Base-by-base conservation (phyloP, 1,284 basidiomycete genomes). In the Fomes fomentarius region DNA sequence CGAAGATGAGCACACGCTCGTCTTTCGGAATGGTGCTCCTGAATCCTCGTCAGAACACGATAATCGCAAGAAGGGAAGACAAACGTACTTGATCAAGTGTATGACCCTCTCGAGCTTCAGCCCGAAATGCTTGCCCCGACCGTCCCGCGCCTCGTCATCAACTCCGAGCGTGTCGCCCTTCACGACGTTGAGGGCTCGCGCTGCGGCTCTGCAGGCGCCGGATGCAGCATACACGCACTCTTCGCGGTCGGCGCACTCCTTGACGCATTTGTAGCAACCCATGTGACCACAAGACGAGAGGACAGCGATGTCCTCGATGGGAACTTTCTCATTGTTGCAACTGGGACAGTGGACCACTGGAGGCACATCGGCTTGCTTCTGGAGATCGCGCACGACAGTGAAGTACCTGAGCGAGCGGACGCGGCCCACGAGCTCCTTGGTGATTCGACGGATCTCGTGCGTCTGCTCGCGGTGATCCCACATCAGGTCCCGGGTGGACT, bases 241-340 rank as follows among this genome's bases (percentile, higher is more conserved):
- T 69, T 96, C 93, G 50, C 79, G 80, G 54, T 87, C 83, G 5
- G 92, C 93, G 46, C 82, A 85, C 28, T 76, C 72, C 50, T 76
- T 79, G 58, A 96, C 89, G 65, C 93, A 94, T 1, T 76, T 71
- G 63, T 83, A 71, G 65, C 93, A 95, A 3, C 94, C 92, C 63
- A 84, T 86, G 68, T 97, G 94, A 7, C 94, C 94, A 64, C 94
- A 97, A 25, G 92, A 94, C 2, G 93, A 95, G 22, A 96, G 78
- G 2, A 96, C 87, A 10, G 91, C 87, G 61, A 93, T 82, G 49
- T 93, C 89, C 11, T 81, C 74, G 56, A 87, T 76, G 1, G 85
- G 79, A n/a, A 86, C 72, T 60, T 73, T 73, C 42, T 80, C 74
- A 38, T 79, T 77, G 28, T 73, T 74, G 61, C 91, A 93, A 28